phyloP scores from a whole-genome alignment of 2,329 filamentous ascomycete genomes.

The Periconia sp. region DNA sequence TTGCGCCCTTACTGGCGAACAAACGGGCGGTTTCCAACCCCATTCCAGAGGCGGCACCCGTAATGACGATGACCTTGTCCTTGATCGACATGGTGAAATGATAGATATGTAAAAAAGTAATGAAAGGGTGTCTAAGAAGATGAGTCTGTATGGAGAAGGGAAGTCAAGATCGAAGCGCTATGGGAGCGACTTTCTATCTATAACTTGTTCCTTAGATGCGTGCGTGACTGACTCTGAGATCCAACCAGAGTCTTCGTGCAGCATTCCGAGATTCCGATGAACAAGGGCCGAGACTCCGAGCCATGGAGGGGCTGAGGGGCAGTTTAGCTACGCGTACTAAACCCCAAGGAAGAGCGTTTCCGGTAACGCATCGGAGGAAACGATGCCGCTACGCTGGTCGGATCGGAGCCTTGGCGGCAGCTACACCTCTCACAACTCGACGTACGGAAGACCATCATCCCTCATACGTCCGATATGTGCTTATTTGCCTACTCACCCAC shows the following conservation, averaged over 20 bases:
- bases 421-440: conserved; percentile 5
- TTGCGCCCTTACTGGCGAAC: conserved; percentile 35
- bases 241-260: not conserved
- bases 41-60: conserved; percentile 39
- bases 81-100: conserved; percentile 27
- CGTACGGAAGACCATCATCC: conserved; percentile 17
- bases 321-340: too few species aligned
- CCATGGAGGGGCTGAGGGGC: conserved; percentile 3
- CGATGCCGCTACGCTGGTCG: conserved; percentile 4
- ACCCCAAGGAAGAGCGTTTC: conserved; percentile 17
- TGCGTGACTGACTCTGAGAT: not conserved
- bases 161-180: too few species aligned
- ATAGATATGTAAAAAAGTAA: not conserved
- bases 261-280: conserved; percentile 1
- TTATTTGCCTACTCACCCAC: too few species aligned
- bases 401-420: conserved; percentile 14
- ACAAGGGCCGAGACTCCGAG: conserved; percentile 17
- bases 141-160: not conserved
- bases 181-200: conserved; percentile 8
- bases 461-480: conserved; percentile 1
- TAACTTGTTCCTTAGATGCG: not conserved
- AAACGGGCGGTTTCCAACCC: conserved; percentile 34
- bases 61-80: conserved; percentile 39
- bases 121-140: not conserved
- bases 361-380: conserved; percentile 7